Percentiles rank a stretch among this genome's conserved stretches.
Conservation (phyloP, 805 yeast genomes). For the Hanseniaspora jakobsenii region DNA sequence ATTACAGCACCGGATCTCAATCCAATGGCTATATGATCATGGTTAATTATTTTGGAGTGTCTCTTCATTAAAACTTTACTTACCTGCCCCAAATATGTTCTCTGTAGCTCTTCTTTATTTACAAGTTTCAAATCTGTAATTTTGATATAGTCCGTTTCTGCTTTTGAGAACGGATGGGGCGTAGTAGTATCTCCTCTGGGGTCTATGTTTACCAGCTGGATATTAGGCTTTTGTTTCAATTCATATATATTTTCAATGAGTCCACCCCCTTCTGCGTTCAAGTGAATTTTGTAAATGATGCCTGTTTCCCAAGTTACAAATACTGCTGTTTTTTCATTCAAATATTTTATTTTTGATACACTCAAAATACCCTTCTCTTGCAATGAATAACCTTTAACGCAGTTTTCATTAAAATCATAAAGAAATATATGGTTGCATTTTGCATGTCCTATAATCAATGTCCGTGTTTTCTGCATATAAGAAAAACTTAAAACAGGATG, state of each 20-base stretch:
- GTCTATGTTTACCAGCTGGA: constrained; percentile 13
- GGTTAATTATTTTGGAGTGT: not conserved
- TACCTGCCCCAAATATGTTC: not conserved
- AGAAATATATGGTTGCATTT: not conserved
- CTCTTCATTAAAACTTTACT: constrained; percentile 10
- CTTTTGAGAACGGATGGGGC: constrained; percentile 2
- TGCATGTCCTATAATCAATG: constrained; percentile 1
- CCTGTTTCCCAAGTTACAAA: constrained; percentile 9
- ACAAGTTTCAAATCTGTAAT: not conserved
- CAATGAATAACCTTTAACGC: too few species aligned
- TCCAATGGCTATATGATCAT: constrained; percentile 1
- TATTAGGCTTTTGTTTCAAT: constrained; percentile 6
- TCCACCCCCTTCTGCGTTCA: too few species aligned
- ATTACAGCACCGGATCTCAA: constrained; percentile 6
- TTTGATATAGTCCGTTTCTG: not conserved
- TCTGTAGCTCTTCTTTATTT: not conserved
- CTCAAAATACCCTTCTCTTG: too few species aligned
- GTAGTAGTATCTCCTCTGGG: constrained; percentile 5
- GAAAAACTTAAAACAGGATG: constrained; percentile 8
- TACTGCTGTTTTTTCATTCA: not conserved
- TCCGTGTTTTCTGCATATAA: not conserved
- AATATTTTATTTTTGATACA: not conserved
- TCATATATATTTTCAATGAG: not conserved
- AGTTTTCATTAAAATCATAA: not conserved
- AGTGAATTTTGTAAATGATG: not conserved